Percentiles rank a stretch among this genome's conserved stretches.
phyloP scores from a whole-genome alignment of 2,329 filamentous ascomycete species.

The Trichoderma breve region DNA sequence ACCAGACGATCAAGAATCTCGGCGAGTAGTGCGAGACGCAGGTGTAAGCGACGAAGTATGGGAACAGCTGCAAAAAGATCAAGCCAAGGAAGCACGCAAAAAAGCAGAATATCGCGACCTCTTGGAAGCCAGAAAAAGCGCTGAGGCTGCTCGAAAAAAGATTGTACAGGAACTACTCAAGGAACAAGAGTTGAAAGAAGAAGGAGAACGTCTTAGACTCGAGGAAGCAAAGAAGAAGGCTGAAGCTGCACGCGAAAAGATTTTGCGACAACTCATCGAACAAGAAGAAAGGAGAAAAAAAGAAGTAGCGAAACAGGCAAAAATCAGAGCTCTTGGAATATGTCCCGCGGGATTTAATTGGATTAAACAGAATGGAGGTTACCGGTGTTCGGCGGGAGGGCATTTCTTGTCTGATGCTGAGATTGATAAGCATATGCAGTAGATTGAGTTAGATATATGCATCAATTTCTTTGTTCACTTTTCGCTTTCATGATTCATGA shows the following conservation, averaged over 20 bases:
- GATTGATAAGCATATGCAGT: not conserved
- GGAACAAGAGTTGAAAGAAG: not conserved
- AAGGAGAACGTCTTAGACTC: not conserved
- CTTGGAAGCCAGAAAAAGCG: conserved; percentile 29
- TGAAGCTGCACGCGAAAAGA: conserved; percentile 35
- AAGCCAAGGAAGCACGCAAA: conserved; percentile 36
- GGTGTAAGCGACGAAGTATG: conserved; percentile 61
- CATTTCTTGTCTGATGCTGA: conserved; percentile 45
- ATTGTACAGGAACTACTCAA: conserved; percentile 32
- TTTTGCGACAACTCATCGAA: conserved; percentile 30
- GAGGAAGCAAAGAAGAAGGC: conserved; percentile 28
- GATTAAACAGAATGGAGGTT: conserved; percentile 59
- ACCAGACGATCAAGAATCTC: fast-evolving
- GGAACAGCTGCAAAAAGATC: conserved; percentile 57
- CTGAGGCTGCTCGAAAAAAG: conserved; percentile 33
- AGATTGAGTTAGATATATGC: not conserved
- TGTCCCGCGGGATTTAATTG: conserved; percentile 60
- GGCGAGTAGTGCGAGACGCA: conserved; percentile 45
- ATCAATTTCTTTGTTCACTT: not conserved
- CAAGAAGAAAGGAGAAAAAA: conserved; percentile 32
- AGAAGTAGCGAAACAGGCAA: conserved; percentile 43
- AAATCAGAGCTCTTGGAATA: conserved; percentile 50
- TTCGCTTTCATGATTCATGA: not conserved
- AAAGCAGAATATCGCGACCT: conserved; percentile 39
- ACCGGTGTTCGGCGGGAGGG: conserved; percentile 58